A percentile compares a stretch with the other conserved stretches of the same genome.
Evolutionary conservation across 1,139 yeast species (phyloP).

Genomic region (Wickerhamomyces sp.): DNA sequence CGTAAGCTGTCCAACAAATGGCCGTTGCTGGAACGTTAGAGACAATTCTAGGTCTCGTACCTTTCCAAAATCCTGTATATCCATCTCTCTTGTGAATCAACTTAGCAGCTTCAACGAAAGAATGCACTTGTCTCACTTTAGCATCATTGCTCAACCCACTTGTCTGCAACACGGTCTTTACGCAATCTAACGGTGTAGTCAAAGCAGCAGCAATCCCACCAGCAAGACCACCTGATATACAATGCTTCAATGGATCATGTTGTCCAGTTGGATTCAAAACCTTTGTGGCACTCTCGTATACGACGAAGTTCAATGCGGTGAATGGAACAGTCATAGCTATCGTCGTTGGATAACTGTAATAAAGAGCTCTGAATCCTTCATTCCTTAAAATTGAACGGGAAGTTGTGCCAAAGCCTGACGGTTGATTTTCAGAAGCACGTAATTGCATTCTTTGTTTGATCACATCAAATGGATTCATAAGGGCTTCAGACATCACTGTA

Average conservation of each 20-base stretch:
- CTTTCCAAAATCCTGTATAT: constrained; percentile 66
- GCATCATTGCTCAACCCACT: constrained; percentile 37
- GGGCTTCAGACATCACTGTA: constrained; percentile 85
- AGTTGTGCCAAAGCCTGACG: constrained; percentile 8
- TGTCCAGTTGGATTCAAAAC: constrained; percentile 68
- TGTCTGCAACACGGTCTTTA: constrained; percentile 81
- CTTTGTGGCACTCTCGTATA: constrained; percentile 79
- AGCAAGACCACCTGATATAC: constrained; percentile 90
- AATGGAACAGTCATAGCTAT: constrained; percentile 90
- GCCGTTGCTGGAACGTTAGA: constrained; percentile 97
- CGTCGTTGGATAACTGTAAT: constrained; percentile 93
- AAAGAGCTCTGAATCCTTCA: constrained; percentile 84
- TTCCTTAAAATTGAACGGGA: constrained; percentile 42
- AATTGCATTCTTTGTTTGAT: constrained; percentile 84
- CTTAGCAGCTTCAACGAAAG: constrained; percentile 66
- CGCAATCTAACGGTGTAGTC: constrained; percentile 92
- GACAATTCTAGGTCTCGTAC: constrained; percentile 85
- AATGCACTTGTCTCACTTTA: constrained; percentile 52
- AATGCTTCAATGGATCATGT: constrained; percentile 89
- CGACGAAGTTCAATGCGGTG: constrained; percentile 90
- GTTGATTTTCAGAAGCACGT: constrained; percentile 18
- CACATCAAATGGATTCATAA: constrained; percentile 98
- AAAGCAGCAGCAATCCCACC: constrained; percentile 97
- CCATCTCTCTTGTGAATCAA: constrained; percentile 68
- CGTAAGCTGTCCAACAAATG: constrained; percentile 97